These are phyloP conservation scores for Pisolithus albus DNA, from an alignment of 768 basidiomycete genomes.

Conservation along the genomic window DNA sequence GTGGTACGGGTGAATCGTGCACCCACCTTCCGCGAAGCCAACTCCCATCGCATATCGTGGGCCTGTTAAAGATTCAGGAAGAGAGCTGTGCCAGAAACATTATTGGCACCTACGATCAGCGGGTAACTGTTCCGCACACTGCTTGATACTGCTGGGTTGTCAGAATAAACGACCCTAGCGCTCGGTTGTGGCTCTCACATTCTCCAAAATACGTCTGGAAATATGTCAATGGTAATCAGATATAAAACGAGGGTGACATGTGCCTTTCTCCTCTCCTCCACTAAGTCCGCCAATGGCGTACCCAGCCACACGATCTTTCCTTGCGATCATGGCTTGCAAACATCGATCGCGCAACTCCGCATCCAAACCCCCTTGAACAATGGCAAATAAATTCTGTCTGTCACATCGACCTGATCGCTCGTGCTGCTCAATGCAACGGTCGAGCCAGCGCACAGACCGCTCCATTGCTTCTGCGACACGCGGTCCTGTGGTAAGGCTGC, in stretches of 20 bases:
- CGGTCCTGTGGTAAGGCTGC: slow-evolving; percentile 72
- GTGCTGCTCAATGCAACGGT: slow-evolving; percentile 78
- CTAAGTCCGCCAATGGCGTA: slow-evolving; percentile 89
- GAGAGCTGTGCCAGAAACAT: background rate
- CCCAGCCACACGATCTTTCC: slow-evolving; percentile 73
- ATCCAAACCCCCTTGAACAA: slow-evolving; percentile 85
- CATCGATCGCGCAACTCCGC: slow-evolving; percentile 65
- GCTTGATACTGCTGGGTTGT: slow-evolving; percentile 54
- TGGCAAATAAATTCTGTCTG: slow-evolving; percentile 83
- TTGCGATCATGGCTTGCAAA: slow-evolving; percentile 72
- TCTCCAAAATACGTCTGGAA: slow-evolving; percentile 73
- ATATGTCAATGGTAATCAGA: slow-evolving; percentile 3
- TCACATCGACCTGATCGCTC: slow-evolving; percentile 55
- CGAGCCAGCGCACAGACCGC: slow-evolving; percentile 84
- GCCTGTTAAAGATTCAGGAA: slow-evolving; percentile 37
- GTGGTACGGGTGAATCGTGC: background rate
- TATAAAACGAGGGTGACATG: slow-evolving; percentile 8
- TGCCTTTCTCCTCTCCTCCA: slow-evolving; percentile 89
- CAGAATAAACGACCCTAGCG: slow-evolving; percentile 3
- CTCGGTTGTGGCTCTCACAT: slow-evolving; percentile 45
- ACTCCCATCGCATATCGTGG: slow-evolving; percentile 92
- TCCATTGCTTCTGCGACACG: slow-evolving; percentile 86
- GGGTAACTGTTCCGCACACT: slow-evolving; percentile 74
- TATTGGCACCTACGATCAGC: slow-evolving; percentile 52
- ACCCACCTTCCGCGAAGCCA: slow-evolving; percentile 81